These are phyloP conservation scores for Penicillium occitanis DNA, from an alignment of 2,329 filamentous ascomycete genomes.

Conservation along the genomic window DNA sequence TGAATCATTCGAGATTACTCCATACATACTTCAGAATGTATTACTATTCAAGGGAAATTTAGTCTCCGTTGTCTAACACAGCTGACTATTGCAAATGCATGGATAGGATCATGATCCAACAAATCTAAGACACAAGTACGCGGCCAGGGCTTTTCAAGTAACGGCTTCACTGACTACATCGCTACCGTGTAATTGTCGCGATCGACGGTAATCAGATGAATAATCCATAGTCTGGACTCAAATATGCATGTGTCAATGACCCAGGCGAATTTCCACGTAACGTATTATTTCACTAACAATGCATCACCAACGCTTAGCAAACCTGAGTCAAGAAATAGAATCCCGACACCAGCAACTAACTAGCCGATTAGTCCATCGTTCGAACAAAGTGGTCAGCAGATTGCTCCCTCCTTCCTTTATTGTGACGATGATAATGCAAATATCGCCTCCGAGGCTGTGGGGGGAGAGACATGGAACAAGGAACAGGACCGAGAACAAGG, in stretches of 20 bases:
- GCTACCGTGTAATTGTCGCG: background rate
- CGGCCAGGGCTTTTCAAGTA: background rate
- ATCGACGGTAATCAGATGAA: background rate
- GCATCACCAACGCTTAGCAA: background rate
- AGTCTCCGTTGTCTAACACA: background rate
- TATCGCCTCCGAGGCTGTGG: background rate
- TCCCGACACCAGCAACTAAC: background rate
- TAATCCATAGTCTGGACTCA: background rate
- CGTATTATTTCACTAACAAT: background rate
- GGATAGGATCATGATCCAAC: background rate
- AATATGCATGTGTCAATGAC: slow-evolving; percentile 1
- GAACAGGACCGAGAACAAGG: background rate
- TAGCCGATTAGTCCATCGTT: background rate
- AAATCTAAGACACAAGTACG: background rate
- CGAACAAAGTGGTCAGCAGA: background rate
- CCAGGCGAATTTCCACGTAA: background rate
- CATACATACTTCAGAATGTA: background rate
- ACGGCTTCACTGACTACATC: background rate
- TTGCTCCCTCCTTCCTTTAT: background rate
- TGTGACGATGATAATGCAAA: background rate
- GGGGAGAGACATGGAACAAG: background rate
- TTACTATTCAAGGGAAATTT: background rate
- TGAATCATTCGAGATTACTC: background rate
- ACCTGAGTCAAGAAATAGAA: background rate
- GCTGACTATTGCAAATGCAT: background rate